These are phyloP conservation scores for Kazachstania africana DNA, from an alignment of 805 yeast genomes.

Conservation along the genomic window DNA sequence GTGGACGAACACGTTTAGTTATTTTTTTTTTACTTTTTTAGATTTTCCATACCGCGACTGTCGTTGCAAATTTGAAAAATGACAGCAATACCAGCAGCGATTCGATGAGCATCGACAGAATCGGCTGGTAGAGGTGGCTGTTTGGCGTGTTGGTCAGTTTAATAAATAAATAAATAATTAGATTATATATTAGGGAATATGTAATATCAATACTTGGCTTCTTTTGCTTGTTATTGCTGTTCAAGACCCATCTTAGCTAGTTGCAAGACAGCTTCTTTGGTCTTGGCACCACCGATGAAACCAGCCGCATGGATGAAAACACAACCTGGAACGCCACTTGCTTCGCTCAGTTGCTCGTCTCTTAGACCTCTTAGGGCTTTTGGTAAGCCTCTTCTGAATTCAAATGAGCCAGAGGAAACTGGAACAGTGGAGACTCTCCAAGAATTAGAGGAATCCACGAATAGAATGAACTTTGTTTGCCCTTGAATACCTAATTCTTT, in stretches of 20 bases:
- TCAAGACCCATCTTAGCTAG: slow-evolving; percentile 46
- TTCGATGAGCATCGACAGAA: no score
- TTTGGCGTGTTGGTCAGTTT: no score
- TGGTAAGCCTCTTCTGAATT: slow-evolving; percentile 78
- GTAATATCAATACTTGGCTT: no score
- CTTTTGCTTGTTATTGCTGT: no score
- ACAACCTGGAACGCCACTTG: slow-evolving; percentile 76
- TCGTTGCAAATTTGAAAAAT: no score
- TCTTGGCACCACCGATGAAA: slow-evolving; percentile 87
- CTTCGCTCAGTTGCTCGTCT: slow-evolving; percentile 65
- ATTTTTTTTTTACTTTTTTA: no score
- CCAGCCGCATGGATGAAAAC: slow-evolving; percentile 94
- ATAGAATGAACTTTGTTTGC: slow-evolving; percentile 62
- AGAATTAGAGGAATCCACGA: slow-evolving; percentile 54
- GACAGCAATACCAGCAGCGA: no score
- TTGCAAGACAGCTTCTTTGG: slow-evolving; percentile 64
- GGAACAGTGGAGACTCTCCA: slow-evolving; percentile 93
- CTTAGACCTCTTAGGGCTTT: slow-evolving; percentile 92
- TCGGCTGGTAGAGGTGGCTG: no score
- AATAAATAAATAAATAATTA: no score
- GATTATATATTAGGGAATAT: no score
- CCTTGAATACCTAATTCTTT: slow-evolving; percentile 43
- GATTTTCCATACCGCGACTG: no score
- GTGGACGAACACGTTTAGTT: no score
- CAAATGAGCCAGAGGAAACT: slow-evolving; percentile 65